phyloP scores from a whole-genome alignment of 1,139 yeast species.

The Entelexis paramagnoliae region DNA sequence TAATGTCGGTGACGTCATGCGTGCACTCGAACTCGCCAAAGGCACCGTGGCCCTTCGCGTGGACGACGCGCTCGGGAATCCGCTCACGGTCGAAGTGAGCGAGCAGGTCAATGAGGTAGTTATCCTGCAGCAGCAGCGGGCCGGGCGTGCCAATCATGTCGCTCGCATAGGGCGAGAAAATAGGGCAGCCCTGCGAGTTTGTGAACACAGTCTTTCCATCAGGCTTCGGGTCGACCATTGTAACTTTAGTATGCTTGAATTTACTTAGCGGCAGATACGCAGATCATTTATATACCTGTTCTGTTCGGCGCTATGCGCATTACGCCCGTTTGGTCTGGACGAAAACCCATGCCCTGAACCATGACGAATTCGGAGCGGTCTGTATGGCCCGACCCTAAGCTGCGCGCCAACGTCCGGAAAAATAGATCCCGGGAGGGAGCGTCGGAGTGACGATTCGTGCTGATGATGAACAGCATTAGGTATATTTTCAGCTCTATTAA shows the following conservation, averaged over 20 bases:
- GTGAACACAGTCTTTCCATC: constrained; percentile 35
- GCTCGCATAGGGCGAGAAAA: constrained; percentile 54
- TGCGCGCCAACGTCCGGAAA: not conserved
- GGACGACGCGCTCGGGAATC: constrained; percentile 83
- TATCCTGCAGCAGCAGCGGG: constrained; percentile 68
- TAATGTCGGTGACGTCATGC: constrained; percentile 67
- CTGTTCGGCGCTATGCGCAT: not conserved
- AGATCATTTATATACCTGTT: not conserved
- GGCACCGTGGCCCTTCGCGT: constrained; percentile 86
- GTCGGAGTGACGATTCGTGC: too few relatives aligned
- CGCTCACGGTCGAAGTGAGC: constrained; percentile 83
- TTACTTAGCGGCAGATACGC: not conserved
- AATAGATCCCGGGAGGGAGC: too few relatives aligned
- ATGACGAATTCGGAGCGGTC: not conserved
- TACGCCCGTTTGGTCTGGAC: not conserved
- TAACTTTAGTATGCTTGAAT: too few relatives aligned
- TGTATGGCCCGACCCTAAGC: not conserved
- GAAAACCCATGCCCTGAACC: not conserved
- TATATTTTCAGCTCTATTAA: too few relatives aligned
- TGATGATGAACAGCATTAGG: too few relatives aligned
- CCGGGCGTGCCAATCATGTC: constrained; percentile 65
- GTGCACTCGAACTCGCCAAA: constrained; percentile 72
- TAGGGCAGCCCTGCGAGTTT: constrained; percentile 69
- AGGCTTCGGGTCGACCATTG: constrained; percentile 14
- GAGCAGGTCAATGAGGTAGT: constrained; percentile 62